Evolutionary conservation across 177 flowering plant species (phyloP).

Genomic region (Vitis hybrid): DNA sequence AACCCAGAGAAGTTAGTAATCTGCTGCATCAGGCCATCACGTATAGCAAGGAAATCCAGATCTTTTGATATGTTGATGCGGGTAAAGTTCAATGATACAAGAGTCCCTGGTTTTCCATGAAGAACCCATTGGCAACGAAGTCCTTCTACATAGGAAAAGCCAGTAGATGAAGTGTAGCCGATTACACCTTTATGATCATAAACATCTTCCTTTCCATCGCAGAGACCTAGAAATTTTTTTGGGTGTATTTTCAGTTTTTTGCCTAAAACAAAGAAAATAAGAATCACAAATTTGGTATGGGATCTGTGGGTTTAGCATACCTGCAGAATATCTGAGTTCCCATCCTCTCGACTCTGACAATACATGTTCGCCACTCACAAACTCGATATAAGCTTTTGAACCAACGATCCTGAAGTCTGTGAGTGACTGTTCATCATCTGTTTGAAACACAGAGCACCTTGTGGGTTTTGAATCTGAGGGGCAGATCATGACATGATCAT

Average conservation of each 20-base stretch:
- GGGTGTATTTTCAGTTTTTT: neutral
- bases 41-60: conserved; percentile 22
- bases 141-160: conserved; percentile 19
- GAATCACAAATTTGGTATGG: too few species aligned
- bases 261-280: too few species aligned
- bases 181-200: conserved; percentile 15
- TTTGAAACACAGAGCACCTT: conserved; percentile 4
- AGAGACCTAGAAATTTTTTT: conserved; percentile 21
- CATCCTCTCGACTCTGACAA: conserved; percentile 22
- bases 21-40: conserved; percentile 10
- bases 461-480: neutral
- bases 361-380: conserved; percentile 16
- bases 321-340: conserved; percentile 29
- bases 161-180: conserved; percentile 13
- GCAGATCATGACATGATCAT: conserved; percentile 22
- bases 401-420: conserved; percentile 10
- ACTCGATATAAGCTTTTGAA: conserved; percentile 18
- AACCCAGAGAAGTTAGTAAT: conserved; percentile 25
- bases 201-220: conserved; percentile 28
- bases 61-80: conserved; percentile 25
- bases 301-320: conserved; percentile 1
- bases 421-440: neutral
- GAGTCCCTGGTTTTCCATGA: conserved; percentile 32
- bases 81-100: conserved; percentile 21
- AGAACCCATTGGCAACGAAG: conserved; percentile 26